Conservation (phyloP, 805 yeast species). For the Teunomyces funiuensis region DNA sequence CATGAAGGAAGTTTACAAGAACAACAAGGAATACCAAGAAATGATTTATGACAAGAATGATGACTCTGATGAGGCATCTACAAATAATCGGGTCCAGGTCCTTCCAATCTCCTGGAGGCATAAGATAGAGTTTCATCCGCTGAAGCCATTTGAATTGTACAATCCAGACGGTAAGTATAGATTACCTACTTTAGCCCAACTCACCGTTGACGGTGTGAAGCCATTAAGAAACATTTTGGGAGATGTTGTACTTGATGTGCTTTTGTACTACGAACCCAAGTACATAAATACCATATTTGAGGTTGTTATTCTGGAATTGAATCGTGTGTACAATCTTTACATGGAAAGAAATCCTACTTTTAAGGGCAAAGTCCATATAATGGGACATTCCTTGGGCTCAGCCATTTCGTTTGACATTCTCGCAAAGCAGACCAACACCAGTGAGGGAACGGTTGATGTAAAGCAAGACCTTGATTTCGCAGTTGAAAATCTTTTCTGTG, state of each 20-base stretch:
- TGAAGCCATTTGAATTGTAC: conserved; percentile 35
- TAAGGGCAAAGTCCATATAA: conserved; percentile 75
- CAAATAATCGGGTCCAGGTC: conserved; percentile 70
- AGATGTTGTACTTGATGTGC: conserved; percentile 81
- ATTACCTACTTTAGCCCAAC: conserved; percentile 64
- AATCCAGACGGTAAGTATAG: conserved; percentile 40
- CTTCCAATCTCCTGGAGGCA: conserved; percentile 93
- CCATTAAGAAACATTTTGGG: conserved; percentile 79
- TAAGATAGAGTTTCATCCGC: conserved; percentile 60
- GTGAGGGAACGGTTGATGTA: conserved; percentile 8
- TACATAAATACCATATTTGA: conserved; percentile 62
- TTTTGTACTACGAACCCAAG: conserved; percentile 70
- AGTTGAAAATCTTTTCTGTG: conserved; percentile 71
- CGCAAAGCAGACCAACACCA: conserved; percentile 43
- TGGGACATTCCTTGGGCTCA: conserved; percentile 93
- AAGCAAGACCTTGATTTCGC: conserved; percentile 52
- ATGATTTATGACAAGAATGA: conserved; percentile 25
- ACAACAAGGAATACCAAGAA: conserved; percentile 39
- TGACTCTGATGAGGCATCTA: conserved; percentile 14
- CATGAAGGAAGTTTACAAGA: conserved; percentile 48
- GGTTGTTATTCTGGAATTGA: conserved; percentile 63
- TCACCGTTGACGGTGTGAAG: conserved; percentile 75
- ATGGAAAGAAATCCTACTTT: conserved; percentile 65
- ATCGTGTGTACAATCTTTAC: conserved; percentile 59
- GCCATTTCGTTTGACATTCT: conserved; percentile 79